Evolutionary conservation across 1,139 yeast species (phyloP).

Genomic region (Taphrina flavorubra): DNA sequence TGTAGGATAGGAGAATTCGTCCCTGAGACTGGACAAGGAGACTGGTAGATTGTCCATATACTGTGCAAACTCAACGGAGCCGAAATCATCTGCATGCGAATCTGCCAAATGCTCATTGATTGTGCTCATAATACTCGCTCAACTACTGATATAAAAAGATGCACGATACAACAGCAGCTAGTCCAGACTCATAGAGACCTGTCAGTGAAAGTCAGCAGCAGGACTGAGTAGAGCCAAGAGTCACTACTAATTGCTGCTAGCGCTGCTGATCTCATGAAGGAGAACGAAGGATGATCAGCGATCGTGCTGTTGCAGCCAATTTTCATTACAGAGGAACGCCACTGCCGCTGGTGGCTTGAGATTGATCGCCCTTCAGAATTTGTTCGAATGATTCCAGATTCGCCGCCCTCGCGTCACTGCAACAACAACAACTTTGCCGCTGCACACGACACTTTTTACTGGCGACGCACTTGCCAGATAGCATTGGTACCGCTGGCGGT

Average conservation of each 20-base stretch:
- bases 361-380: slow-evolving; percentile 15
- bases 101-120: slow-evolving; percentile 13
- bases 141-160: neutral
- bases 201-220: too few relatives aligned
- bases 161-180: too few relatives aligned
- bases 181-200: too few relatives aligned
- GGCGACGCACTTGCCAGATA: neutral
- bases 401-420: slow-evolving; percentile 2
- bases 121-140: neutral
- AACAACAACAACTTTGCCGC: slow-evolving; percentile 1
- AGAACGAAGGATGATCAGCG: too few relatives aligned
- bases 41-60: slow-evolving; percentile 23
- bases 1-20: slow-evolving; percentile 18
- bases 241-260: too few relatives aligned
- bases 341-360: neutral
- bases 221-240: too few relatives aligned
- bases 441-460: slow-evolving; percentile 1
- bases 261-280: too few relatives aligned
- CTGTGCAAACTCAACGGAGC: slow-evolving; percentile 16
- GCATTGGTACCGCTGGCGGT: neutral
- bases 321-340: neutral
- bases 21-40: slow-evolving; percentile 15
- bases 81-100: slow-evolving; percentile 8
- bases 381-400: neutral
- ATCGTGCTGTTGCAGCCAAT: neutral